Evolutionary conservation across 192 early-diverging fungal species (phyloP).

Genomic region (Backusella liffmaniae): DNA sequence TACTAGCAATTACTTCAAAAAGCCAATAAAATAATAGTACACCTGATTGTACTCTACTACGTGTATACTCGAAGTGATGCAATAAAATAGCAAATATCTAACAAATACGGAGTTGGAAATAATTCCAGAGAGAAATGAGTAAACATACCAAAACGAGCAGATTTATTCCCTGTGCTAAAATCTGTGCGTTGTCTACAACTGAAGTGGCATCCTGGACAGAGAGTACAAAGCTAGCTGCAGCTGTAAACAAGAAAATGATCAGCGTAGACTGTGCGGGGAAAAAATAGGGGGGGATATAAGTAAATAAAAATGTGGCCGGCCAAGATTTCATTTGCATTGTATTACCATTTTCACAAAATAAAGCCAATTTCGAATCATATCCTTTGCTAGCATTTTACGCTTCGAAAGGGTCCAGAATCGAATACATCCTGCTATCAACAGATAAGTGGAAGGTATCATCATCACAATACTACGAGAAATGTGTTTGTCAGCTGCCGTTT

Average conservation of each 20-base stretch:
- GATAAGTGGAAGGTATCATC: slow-evolving; percentile 2
- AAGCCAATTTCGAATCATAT: slow-evolving; percentile 31
- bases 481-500: not conserved
- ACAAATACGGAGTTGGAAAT: slow-evolving; percentile 3
- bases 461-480: not conserved
- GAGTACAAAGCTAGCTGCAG: not conserved
- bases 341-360: slow-evolving; percentile 40
- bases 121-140: not conserved
- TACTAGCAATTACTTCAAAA: slow-evolving; percentile 30
- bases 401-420: slow-evolving; percentile 36
- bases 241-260: slow-evolving; percentile 16
- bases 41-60: slow-evolving; percentile 45
- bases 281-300: not conserved
- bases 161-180: slow-evolving; percentile 24
- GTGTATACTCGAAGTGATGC: slow-evolving; percentile 33
- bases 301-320: not conserved
- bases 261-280: slow-evolving; percentile 21
- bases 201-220: not conserved
- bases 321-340: not conserved
- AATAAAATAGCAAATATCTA: slow-evolving; percentile 31
- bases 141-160: slow-evolving; percentile 30
- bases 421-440: slow-evolving; percentile 40
- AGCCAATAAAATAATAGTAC: slow-evolving; percentile 64
- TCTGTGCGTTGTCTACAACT: slow-evolving; percentile 15
- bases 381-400: slow-evolving; percentile 18